phyloP scores from a whole-genome alignment of 768 basidiomycete genomes.

The Suillus brevipes region DNA sequence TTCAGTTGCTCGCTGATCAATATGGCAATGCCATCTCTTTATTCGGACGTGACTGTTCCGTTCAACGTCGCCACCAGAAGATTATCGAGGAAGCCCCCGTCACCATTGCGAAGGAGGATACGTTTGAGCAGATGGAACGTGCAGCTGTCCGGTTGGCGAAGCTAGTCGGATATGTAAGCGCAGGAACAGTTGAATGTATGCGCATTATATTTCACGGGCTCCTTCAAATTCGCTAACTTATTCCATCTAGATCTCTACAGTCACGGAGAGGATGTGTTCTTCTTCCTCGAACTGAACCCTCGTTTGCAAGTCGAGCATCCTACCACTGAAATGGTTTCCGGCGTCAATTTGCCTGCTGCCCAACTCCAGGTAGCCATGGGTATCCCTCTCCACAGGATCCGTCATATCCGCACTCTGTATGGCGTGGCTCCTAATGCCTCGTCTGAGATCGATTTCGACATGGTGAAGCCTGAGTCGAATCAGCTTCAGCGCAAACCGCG shows the following conservation, averaged over 20 bases:
- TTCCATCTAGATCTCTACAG: conserved; percentile 80
- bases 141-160: conserved; percentile 99
- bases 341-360: conserved; percentile 96
- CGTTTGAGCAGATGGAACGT: conserved; percentile 97
- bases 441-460: conserved; percentile 96
- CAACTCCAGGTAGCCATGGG: conserved; percentile 99
- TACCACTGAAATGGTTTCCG: conserved; percentile 99
- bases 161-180: conserved; percentile 97
- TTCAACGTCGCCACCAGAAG: conserved; percentile 98
- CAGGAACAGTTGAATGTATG: conserved; percentile 97
- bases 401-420: conserved; percentile 93
- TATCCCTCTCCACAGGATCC: conserved; percentile 91
- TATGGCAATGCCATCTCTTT: conserved; percentile 99
- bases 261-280: conserved; percentile 90
- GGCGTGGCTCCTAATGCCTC: conserved; percentile 88
- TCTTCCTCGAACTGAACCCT: conserved; percentile 98
- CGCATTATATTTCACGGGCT: conserved; percentile 11
- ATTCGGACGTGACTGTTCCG: conserved; percentile 98
- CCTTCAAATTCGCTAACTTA: conserved; percentile 11
- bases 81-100: conserved; percentile 99
- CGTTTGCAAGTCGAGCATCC: conserved; percentile 99
- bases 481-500: conserved; percentile 91
- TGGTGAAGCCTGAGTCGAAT: conserved; percentile 83
- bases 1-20: conserved; percentile 97
- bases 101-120: conserved; percentile 90